Conservation (phyloP, 495 filamentous ascomycete species). For the Annulohypoxylon nitens region DNA sequence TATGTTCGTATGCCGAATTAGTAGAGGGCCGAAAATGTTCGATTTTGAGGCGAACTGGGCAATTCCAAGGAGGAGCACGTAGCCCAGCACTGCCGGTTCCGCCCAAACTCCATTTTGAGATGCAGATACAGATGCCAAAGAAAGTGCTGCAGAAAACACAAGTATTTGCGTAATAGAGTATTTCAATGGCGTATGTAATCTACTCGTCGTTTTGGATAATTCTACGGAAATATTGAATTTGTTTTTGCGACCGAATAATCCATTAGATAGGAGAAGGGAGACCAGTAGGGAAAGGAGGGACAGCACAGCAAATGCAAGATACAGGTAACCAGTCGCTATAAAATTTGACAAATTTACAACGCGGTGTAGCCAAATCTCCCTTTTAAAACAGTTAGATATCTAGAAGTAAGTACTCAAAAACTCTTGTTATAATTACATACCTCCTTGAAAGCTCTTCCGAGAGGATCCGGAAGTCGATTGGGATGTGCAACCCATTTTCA, state of each 20-base stretch:
- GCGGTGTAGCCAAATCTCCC: constrained; percentile 29
- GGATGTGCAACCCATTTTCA: constrained; percentile 13
- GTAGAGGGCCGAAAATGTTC: background rate
- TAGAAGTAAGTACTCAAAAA: background rate
- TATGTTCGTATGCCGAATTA: constrained; percentile 23
- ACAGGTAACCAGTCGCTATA: constrained; percentile 23
- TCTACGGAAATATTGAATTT: constrained; percentile 1
- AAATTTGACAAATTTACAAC: constrained; percentile 19
- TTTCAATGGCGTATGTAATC: constrained; percentile 10
- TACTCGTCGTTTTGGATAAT: background rate
- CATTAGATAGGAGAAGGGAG: constrained; percentile 9
- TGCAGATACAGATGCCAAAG: constrained; percentile 13
- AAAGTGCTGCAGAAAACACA: constrained; percentile 22
- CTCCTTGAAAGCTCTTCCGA: constrained; percentile 14
- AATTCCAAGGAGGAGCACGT: constrained; percentile 26
- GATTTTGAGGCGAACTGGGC: constrained; percentile 23
- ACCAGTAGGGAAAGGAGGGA: constrained; percentile 21
- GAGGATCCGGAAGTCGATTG: constrained; percentile 16
- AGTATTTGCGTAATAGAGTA: constrained; percentile 26
- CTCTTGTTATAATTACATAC: background rate
- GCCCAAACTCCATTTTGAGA: constrained; percentile 28
- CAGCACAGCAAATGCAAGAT: constrained; percentile 27
- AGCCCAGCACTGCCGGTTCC: constrained; percentile 23
- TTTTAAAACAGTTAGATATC: constrained; percentile 21
- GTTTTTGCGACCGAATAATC: constrained; percentile 10